Evolutionary conservation across 2,329 filamentous ascomycete species (phyloP), one percentile per base, ranked within the genome.

Genomic region (Botrytis byssoidea): DNA sequence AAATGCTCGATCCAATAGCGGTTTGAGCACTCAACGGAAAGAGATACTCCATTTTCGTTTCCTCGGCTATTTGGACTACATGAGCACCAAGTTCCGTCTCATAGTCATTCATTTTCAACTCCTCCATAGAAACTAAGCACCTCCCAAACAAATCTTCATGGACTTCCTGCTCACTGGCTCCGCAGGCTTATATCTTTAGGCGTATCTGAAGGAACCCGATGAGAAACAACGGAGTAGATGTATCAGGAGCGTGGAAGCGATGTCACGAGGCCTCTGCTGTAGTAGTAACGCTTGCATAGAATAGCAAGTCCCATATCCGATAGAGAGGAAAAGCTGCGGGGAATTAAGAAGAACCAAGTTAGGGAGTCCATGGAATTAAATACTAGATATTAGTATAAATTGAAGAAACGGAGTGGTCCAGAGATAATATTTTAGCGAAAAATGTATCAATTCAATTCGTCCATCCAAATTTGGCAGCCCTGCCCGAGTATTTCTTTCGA

Each of bases 1-100:
- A 76, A 22, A 73, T 77, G 75, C 3, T 75, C 35, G 7, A 74
- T 60, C 73, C 74, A 76, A 57, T 74, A 74, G 22, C 71, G 66
- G 37, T 74, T 75, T 57, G 71, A 64, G 40, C 75, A 77, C 20
- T 73, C 40, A 44, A 76, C 60, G 10, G 12, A 20, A 22, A 22
- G 18, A 71, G 70, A 55, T 61, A 37, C 14, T 65, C 16, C 25
- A 9, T 22, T 48, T 65, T 40, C 7, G n/a, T 25, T 40, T 57
- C n/a, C 9, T n/a, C 46, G 0, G 61, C 51, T 1, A 55, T 32
- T 14, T 71, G 4, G 8, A 42, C 12, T 18, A 65, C 20, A 20
- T 10, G 16, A 48, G 35, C 32, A n/a, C 29, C 14, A 29, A 29
- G 10, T 29, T 60, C 9, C 29, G n/a, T 16, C 2, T 64, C 25